A percentile compares a stretch with the other conserved stretches of the same genome.
phyloP scores from a whole-genome alignment of 164 flowering plant species.

The Vitis riparia region DNA sequence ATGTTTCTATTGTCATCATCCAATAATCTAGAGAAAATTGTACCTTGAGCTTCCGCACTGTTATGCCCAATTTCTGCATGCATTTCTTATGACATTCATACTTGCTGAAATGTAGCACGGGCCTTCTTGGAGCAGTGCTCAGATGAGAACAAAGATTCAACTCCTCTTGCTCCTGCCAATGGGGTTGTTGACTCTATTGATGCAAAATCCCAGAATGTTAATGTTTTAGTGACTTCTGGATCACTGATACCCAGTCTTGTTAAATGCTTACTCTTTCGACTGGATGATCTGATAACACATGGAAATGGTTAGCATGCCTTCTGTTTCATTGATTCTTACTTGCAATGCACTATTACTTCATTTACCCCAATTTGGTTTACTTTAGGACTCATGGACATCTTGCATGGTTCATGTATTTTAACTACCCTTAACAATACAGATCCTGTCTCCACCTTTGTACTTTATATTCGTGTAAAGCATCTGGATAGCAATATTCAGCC shows the following conservation, averaged over 20 bases:
- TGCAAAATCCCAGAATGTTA: slow-evolving; percentile 41
- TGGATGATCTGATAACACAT: slow-evolving; percentile 56
- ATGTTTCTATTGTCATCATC: too few relatives aligned
- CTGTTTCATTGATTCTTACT: neutral
- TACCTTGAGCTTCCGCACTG: neutral
- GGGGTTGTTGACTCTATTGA: slow-evolving; percentile 15
- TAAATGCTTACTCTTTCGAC: slow-evolving; percentile 85
- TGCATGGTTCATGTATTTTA: too few relatives aligned
- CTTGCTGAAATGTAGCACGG: slow-evolving; percentile 52
- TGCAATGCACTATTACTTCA: neutral
- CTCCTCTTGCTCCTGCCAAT: slow-evolving; percentile 22
- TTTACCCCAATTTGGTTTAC: neutral
- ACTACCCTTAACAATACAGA: too few relatives aligned
- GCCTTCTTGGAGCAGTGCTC: slow-evolving; percentile 72
- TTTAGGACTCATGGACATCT: neutral
- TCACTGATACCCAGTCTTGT: slow-evolving; percentile 90
- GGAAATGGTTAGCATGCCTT: slow-evolving; percentile 53
- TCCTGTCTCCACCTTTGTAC: too few relatives aligned
- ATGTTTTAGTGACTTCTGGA: slow-evolving; percentile 89
- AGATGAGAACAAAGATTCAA: slow-evolving; percentile 24
- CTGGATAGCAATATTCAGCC: too few relatives aligned
- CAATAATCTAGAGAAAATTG: neutral
- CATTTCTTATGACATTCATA: neutral
- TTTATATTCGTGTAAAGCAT: too few relatives aligned
- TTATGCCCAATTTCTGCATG: neutral